phyloP scores from a whole-genome alignment of 176 grass and related monocot species.

The Ampelocalamus luodianensis region DNA sequence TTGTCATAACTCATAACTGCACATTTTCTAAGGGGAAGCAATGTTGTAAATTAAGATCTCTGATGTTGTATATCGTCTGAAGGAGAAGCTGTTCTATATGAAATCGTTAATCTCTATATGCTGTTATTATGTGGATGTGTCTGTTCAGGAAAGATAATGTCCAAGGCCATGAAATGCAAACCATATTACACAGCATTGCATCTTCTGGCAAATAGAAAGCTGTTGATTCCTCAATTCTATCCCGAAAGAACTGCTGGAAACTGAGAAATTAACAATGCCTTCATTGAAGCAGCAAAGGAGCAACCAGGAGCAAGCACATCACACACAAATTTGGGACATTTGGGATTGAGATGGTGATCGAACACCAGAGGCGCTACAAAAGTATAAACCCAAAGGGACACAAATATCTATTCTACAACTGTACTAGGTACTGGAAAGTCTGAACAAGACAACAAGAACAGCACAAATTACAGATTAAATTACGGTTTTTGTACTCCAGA shows the following conservation, averaged over 20 bases:
- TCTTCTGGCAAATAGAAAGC: neutral
- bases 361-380: constrained; percentile 28
- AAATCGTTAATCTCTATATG: neutral
- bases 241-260: neutral
- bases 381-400: constrained; percentile 30
- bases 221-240: neutral
- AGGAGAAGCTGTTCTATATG: neutral
- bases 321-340: constrained; percentile 39
- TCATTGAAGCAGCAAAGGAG: neutral
- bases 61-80: neutral
- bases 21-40: too few relatives aligned
- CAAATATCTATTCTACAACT: constrained; percentile 46
- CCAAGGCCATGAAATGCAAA: neutral
- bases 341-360: constrained; percentile 29
- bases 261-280: neutral
- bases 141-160: neutral
- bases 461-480: constrained; percentile 51
- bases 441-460: constrained; percentile 31
- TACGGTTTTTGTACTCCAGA: constrained; percentile 47
- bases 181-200: neutral
- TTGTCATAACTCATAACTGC: too few relatives aligned
- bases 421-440: constrained; percentile 33
- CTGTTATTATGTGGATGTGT: neutral
- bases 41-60: neutral
- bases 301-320: neutral